Base-by-base conservation (phyloP, 129 eudicot genomes). In the Lactuca saligna region DNA sequence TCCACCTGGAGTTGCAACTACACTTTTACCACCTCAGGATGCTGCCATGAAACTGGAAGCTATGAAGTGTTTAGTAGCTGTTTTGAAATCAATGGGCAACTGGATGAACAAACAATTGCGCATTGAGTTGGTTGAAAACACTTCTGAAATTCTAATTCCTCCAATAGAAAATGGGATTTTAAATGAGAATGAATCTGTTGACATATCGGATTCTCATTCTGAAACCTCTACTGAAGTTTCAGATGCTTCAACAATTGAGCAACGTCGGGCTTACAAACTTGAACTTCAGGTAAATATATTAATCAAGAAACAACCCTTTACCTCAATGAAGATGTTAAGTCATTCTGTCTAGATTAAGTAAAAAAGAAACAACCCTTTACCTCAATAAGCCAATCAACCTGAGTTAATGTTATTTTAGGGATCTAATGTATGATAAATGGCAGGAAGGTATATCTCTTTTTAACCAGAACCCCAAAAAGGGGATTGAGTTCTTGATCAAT, bases 361-460 rank as follows among this genome's bases (percentile, higher is more conserved):
- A 35, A 35, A 35, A 35, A 35, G 38, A 35, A 35, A 35, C 38
- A 35, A 35, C 38, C 38, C 38, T 35, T 35, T 35, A 35, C 38
- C 38, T 35, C 38, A 35, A 35, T 35, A 35, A 35, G 13, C 12
- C 5, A 8, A 10, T 46, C 44, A 39, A 46, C 12, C 15, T 12
- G 15, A 46, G 5, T 33, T 38, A 65, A 42, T 44, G 33, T 39
- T 50, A n/a, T 61, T 41, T 15, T 49, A 35, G 70, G 74, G 70
- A 72, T 72, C 72, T 89, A 76, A 78, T 80, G 50, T 77, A 37
- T 60, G 67, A 69, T 77, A 77, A 73, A 77, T 92, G 81, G 79
- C 98, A 92, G 98, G 96, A 92, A 86, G 98, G 98, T 77, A 86
- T 92, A 61, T 88, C 98, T 66, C 89, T 92, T 72, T 92, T 92